Evolutionary conservation across 140 eudicot species (phyloP), one percentile per base, ranked within the genome.

Genomic region (Stevia rebaudiana): DNA sequence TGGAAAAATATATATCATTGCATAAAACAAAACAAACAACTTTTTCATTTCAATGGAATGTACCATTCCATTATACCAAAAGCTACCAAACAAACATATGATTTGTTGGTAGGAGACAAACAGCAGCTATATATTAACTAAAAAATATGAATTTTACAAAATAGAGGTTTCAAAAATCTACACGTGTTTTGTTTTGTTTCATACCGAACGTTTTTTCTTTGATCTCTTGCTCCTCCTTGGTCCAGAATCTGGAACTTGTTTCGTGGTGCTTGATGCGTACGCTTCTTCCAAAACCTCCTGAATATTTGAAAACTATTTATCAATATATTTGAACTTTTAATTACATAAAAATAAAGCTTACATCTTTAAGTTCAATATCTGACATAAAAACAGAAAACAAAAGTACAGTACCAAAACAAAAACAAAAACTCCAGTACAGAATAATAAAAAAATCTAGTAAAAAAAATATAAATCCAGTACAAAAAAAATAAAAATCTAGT

Each of bases 211-310:
- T 85, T 87, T 91, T 75, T 88, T 60, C 83, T 91, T 91, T 70
- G 98, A 87, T 63, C 98, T 68, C 82, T 91, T 91, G 78, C 98
- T 91, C 80, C 79, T 87, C 80, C 75, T 85, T 55, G 96, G 89
- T 51, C 84, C 79, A 36, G 96, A 65, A 51, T 82, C 77, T 6
- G 95, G 94, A 55, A 71, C 70, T 42, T 76, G 73, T 75, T 90
- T 87, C 46, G 76, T 76, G 61, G 65, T 65, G 73, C 76, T 81
- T 51, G 96, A 80, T 41, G 83, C 86, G 55, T 76, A 87, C 16
- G 87, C 94, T 77, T 82, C 95, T 74, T 82, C 91, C 53, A 78
- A 59, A 63, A 75, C 80, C 59, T 79, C 95, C 74, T 83, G 74
- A 65, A 73, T 81, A 73, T 90, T 80, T 54, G n/a, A 41, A 35